Percentiles rank a stretch among this genome's conserved stretches.
These are phyloP conservation scores for Urtica urens DNA, from an alignment of 306 rosid genomes.

Conservation along the genomic window DNA sequence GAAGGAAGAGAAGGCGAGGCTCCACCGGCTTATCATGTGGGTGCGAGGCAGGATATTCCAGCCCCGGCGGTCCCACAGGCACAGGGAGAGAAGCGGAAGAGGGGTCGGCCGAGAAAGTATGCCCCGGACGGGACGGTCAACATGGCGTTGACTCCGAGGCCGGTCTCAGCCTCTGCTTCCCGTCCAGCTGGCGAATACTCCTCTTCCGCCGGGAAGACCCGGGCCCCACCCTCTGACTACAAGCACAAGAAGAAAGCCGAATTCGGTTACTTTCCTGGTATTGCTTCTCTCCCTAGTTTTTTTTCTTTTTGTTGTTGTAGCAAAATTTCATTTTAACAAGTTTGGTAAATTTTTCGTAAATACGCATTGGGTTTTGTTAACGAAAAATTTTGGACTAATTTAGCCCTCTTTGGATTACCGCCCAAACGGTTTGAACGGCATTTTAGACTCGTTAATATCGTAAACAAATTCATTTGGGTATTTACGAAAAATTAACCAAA, in stretches of 20 bases:
- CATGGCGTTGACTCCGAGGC: conserved; percentile 67
- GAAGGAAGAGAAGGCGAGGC: conserved; percentile 78
- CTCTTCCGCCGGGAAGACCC: conserved; percentile 44
- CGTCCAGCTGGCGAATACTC: conserved; percentile 29
- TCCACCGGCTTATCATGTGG: conserved; percentile 76
- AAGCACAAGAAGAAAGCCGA: conserved; percentile 50
- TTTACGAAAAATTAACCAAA: no score
- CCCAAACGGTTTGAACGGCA: no score
- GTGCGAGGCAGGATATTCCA: conserved; percentile 58
- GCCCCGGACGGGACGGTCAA: conserved; percentile 69
- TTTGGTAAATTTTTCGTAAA: no score
- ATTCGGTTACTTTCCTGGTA: conserved; percentile 47
- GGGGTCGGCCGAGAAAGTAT: conserved; percentile 87
- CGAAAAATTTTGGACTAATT: no score
- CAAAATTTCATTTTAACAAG: no score
- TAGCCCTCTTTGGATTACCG: no score
- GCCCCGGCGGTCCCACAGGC: conserved; percentile 30
- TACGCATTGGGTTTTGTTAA: no score
- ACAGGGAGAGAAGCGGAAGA: conserved; percentile 43
- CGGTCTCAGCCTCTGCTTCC: conserved; percentile 53
- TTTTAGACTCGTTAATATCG: no score
- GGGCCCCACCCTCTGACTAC: conserved; percentile 35
- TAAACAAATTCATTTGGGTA: no score
- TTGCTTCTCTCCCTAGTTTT: neutral
- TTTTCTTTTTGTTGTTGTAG: neutral